These are phyloP conservation scores for Ganoderma meredithae DNA, from an alignment of 1,284 basidiomycete genomes.

Conservation along the genomic window DNA sequence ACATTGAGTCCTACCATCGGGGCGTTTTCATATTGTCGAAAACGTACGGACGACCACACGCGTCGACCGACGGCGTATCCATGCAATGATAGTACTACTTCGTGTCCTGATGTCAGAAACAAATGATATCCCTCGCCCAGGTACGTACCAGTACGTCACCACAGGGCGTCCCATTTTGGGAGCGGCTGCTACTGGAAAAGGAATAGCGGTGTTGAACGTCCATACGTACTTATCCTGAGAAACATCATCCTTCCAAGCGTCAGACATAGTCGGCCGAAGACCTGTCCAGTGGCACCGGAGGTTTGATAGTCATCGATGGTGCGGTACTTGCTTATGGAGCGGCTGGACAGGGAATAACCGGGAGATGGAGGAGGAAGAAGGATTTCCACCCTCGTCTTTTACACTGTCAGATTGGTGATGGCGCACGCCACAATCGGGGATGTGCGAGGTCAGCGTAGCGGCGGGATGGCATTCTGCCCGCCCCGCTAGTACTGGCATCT, in stretches of 20 bases:
- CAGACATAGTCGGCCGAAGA: background rate
- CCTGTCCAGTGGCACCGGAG: slow-evolving; percentile 9
- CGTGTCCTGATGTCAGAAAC: slow-evolving; percentile 1
- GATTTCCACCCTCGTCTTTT: background rate
- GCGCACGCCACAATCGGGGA: slow-evolving; percentile 8
- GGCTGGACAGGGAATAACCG: background rate
- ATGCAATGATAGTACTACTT: background rate
- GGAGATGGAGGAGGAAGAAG: background rate
- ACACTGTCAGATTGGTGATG: slow-evolving; percentile 30
- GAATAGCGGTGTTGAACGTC: background rate
- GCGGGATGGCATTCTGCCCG: background rate
- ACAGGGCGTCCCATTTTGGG: background rate
- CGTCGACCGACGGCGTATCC: background rate
- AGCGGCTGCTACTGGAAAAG: background rate
- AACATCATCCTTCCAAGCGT: background rate
- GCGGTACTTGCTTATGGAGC: background rate
- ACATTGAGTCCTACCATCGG: background rate
- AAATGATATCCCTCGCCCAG: background rate
- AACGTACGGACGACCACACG: no score
- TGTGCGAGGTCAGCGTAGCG: slow-evolving; percentile 3
- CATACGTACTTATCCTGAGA: background rate
- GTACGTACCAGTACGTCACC: background rate
- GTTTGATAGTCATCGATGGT: slow-evolving; percentile 1
- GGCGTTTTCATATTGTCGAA: no score
- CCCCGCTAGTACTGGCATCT: background rate